Conservation (phyloP, 805 yeast species). For the Candida sithepensis region DNA sequence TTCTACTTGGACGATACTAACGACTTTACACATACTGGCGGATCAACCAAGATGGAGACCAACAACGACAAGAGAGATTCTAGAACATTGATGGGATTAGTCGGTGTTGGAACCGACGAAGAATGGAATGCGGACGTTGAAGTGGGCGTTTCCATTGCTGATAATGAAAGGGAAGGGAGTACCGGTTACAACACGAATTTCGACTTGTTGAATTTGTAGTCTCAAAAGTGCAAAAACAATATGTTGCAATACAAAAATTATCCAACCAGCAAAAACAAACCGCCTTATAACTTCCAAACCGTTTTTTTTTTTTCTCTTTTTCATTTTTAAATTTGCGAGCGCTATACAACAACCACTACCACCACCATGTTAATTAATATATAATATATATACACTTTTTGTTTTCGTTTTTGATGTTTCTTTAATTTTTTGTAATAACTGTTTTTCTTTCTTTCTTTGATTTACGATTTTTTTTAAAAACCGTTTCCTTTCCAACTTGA, state of each 20-base stretch:
- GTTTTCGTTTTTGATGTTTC: neutral
- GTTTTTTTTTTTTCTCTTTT: too few species aligned
- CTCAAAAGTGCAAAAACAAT: too few species aligned
- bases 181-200: constrained; percentile 6
- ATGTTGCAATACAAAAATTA: too few species aligned
- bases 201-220: constrained; percentile 11
- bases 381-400: neutral
- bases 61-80: neutral
- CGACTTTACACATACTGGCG: neutral
- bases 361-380: neutral
- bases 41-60: neutral
- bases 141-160: constrained; percentile 21
- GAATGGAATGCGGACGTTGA: constrained; percentile 19
- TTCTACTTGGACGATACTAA: constrained; percentile 1
- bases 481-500: neutral
- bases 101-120: constrained; percentile 7
- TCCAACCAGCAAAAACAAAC: too few species aligned
- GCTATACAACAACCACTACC: too few species aligned
- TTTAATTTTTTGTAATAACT: too few species aligned
- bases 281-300: too few species aligned
- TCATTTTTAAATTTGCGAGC: too few species aligned
- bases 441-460: too few species aligned
- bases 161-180: constrained; percentile 18
- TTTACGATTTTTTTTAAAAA: too few species aligned
- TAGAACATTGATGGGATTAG: neutral